Percentiles rank a stretch among this genome's conserved stretches.
phyloP scores from a whole-genome alignment of 148 eudicot species.

The Spergularia bocconei region DNA sequence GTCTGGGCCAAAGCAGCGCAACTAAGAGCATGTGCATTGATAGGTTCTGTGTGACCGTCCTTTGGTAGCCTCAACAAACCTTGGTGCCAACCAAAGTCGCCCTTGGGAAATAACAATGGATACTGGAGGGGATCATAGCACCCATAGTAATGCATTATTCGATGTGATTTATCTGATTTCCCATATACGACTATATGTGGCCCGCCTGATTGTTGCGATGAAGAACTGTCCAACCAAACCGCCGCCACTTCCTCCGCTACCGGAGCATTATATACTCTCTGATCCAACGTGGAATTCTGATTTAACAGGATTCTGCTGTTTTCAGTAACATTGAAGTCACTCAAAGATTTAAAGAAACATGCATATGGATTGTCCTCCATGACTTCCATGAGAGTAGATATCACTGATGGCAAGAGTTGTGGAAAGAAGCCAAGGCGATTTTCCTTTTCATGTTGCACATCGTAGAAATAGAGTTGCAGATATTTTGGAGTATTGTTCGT shows the following conservation, averaged over 20 bases:
- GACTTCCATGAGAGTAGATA: too few relatives aligned
- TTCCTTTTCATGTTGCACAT: background rate
- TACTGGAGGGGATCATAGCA: constrained; percentile 12
- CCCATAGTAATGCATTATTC: background rate
- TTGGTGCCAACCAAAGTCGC: background rate
- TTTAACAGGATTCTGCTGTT: background rate
- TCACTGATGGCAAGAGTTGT: background rate
- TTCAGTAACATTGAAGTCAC: background rate
- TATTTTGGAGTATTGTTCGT: background rate
- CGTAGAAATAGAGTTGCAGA: background rate
- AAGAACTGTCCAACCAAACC: too few relatives aligned
- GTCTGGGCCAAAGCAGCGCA: too few relatives aligned
- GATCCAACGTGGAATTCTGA: background rate
- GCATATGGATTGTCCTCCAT: constrained; percentile 21
- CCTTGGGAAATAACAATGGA: background rate
- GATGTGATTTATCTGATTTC: background rate
- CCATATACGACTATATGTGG: background rate
- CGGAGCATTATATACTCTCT: constrained; percentile 6
- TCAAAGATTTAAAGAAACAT: background rate
- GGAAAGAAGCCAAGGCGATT: background rate
- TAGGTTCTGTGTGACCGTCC: too few relatives aligned
- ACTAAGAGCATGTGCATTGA: too few relatives aligned
- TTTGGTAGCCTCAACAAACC: background rate
- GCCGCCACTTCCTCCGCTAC: background rate
- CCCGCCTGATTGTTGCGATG: background rate